Evolutionary conservation across 257 asterid genomes (phyloP), one percentile per base, ranked within the genome.

Genomic region (Petunia axillaris): DNA sequence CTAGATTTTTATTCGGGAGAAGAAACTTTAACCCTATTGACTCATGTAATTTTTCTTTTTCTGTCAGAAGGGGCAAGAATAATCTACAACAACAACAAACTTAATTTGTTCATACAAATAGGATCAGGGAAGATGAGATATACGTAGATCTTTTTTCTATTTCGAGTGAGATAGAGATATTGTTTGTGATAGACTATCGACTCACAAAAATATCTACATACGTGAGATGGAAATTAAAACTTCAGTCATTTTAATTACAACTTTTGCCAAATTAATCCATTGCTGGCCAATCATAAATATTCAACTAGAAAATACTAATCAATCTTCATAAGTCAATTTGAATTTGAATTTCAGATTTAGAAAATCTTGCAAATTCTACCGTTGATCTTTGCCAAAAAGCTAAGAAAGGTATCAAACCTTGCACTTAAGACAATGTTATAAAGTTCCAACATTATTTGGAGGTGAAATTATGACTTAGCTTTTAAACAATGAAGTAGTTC

Each of bases 351-450:
- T 16, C 3, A 4, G 77, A 70, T 46, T 71, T 71, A 15, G 43
- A 71, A 46, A 9, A 35, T 16, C 58, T 25, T 35, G 25, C 43
- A 71, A 40, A 46, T 70, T 70, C 25, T 46, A 48, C 77, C 16
- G 44, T 48, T 71, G 77, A 71, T 71, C 43, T 71, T 71, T 71
- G 5, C 60, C 77, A 25, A 71, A 48, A 13, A 39, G 58, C 5
- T 48, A 46, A 48, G 60, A 71, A 48, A 48, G 43, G 77, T 3
- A 5, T 11, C 60, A 25, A 71, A 48, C 41, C 8, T 48, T 71
- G 60, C 77, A 71, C 14, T 71, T 13, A 46, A 70, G 11, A 5
- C 43, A 10, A 25, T 41, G 41, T 71, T 35, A 35, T 35, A 71
- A 48, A 71, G 16, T 50, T 71, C 3, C 10, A 35, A 35, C 16